These are phyloP conservation scores for Zygosaccharomyces gambellarensis DNA, from an alignment of 805 yeast genomes.

Conservation along the genomic window DNA sequence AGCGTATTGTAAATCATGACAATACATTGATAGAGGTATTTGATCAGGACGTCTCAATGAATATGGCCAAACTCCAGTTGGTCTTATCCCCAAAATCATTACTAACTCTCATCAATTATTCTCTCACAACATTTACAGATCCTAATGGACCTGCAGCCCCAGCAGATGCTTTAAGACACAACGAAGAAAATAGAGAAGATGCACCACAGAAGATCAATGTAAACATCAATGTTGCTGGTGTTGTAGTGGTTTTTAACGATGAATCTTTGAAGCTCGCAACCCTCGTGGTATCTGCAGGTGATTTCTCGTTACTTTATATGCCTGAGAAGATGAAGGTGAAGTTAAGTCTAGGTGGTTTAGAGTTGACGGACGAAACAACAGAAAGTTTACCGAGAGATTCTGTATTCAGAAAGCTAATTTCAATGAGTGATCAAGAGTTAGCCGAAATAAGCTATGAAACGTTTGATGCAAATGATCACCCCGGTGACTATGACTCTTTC, in stretches of 20 bases:
- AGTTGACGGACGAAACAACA: conserved; percentile 70
- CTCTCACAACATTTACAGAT: conserved; percentile 81
- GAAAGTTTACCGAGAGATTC: conserved; percentile 58
- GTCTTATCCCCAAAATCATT: conserved; percentile 74
- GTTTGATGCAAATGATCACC: conserved; percentile 50
- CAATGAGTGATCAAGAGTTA: conserved; percentile 69
- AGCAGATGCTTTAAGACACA: conserved; percentile 66
- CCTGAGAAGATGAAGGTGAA: conserved; percentile 74
- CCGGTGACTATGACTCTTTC: conserved; percentile 42
- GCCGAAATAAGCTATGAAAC: conserved; percentile 86
- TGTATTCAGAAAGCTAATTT: conserved; percentile 56
- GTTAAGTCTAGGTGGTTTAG: conserved; percentile 72
- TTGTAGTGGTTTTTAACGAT: conserved; percentile 72
- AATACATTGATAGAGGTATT: conserved; percentile 54
- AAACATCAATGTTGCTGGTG: conserved; percentile 62
- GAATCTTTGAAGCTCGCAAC: conserved; percentile 81
- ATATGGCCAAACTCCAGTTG: conserved; percentile 72
- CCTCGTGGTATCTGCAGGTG: conserved; percentile 66
- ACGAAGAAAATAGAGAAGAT: conserved; percentile 49
- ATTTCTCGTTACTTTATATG: conserved; percentile 55
- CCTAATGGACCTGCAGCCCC: conserved; percentile 66
- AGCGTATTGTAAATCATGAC: conserved; percentile 53
- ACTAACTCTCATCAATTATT: conserved; percentile 72
- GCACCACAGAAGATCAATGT: conserved; percentile 76
- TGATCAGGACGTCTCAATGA: conserved; percentile 70